Evolutionary conservation across 176 grass and related monocot genomes (phyloP), one percentile per base, ranked within the genome.

Genomic region (Oryza longistaminata): DNA sequence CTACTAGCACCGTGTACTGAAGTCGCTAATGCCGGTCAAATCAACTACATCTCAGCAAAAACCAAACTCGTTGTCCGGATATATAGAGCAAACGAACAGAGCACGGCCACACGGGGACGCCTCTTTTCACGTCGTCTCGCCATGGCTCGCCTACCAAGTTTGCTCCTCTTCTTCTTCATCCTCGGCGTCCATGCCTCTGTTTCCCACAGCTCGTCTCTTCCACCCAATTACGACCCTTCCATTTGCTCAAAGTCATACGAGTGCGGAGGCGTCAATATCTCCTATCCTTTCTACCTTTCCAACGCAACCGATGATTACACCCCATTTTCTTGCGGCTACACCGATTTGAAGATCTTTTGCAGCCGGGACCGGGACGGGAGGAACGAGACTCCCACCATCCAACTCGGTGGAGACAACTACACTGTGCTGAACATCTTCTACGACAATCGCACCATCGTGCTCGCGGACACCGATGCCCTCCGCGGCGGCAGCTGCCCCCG

Each of bases 281-380:
- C 0, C 0, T 88, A 91, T 7, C 86, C 90, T 0, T 88, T 91
- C 85, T 73, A 35, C 27, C 76, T 67, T 0, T 42, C 71, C 15
- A 6, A 21, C 70, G 0, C 2, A 0, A 68, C 0, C 27, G 27
- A 27, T 1, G 27, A 2, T 27, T 7, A 2, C 5, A 3, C 3
- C 22, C 40, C 66, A 11, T 50, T 76, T 73, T 27, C 27, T 3
- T 92, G 88, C 64, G 85, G 93, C 21, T 88, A 92, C 81, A 81
- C 85, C 16, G 73, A 73, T 4, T 34, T 90, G 45, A 35, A 40
- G 0, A 77, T 95, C 70, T 46, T 7, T 48, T 95, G 90, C 19
- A 4, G 25, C 1, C 4, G 55, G 11, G 48, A 46, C 1, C 4
- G 55, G 11, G 48, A 46, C 7, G 27, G 27, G 27, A 27, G 27